Percentiles rank a stretch among this genome's conserved stretches.
Conservation (phyloP, 2,329 filamentous ascomycete genomes). For the Sordariomycetes sp. region DNA sequence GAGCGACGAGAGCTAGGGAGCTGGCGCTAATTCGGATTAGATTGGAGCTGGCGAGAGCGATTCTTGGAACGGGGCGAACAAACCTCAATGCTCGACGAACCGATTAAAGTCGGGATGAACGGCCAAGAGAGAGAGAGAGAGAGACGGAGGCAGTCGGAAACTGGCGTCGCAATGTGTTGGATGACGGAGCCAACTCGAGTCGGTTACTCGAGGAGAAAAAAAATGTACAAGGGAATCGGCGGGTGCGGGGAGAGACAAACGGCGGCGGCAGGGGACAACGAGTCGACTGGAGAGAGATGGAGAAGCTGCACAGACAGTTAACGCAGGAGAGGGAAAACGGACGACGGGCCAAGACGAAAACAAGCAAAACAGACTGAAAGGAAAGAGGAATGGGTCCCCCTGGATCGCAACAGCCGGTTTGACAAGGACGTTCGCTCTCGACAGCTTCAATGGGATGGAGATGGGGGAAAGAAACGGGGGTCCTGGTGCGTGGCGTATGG, state of each 20-base stretch:
- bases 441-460: slow-evolving; percentile 8
- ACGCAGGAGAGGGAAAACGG: not conserved
- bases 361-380: slow-evolving; percentile 11
- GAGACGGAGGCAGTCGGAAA: not conserved
- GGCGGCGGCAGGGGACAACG: slow-evolving; percentile 3
- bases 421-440: slow-evolving; percentile 6
- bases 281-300: not conserved
- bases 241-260: slow-evolving; percentile 7
- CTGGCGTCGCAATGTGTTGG: not conserved
- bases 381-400: slow-evolving; percentile 10
- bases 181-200: not conserved
- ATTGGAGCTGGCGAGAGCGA: not conserved
- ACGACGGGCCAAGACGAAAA: slow-evolving; percentile 1
- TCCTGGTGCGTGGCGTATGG: slow-evolving; percentile 3
- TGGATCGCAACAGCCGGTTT: slow-evolving; percentile 10
- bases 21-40: not conserved
- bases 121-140: not conserved
- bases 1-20: not conserved
- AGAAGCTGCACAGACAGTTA: not conserved
- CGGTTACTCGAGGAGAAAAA: not conserved
- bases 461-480: slow-evolving; percentile 11
- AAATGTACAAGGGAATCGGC: slow-evolving; percentile 7
- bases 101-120: not conserved
- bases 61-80: not conserved
- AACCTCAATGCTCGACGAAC: not conserved